A percentile compares a stretch with the other conserved stretches of the same genome.
Evolutionary conservation across 208 protist species (phyloP).

Genomic region (Trypanosoma vivax): DNA sequence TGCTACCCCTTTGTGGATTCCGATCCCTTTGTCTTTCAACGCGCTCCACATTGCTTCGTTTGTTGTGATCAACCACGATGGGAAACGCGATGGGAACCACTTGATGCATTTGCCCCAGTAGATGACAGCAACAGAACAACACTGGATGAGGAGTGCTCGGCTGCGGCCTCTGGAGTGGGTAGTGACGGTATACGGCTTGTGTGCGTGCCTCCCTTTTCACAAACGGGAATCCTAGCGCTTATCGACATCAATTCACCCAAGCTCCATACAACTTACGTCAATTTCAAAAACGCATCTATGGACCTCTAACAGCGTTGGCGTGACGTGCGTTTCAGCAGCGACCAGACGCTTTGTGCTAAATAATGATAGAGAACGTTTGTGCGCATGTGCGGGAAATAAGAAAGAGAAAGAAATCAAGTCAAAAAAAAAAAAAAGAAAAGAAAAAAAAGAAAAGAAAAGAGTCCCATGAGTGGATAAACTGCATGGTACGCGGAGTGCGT

Average conservation of each 20-base stretch:
- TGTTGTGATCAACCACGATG: conserved; percentile 81
- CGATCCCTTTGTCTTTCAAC: conserved; percentile 84
- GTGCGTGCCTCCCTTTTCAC: conserved; percentile 67
- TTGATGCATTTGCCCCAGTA: conserved; percentile 8
- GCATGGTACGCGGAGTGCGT: too few species aligned
- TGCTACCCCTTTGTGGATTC: conserved; percentile 83
- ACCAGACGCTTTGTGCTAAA: too few species aligned
- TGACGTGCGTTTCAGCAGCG: too few species aligned
- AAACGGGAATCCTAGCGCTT: conserved; percentile 55
- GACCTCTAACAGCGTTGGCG: too few species aligned
- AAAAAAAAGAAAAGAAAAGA: not conserved
- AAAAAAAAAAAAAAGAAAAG: not conserved
- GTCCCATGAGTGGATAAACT: not conserved
- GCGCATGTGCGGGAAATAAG: not conserved
- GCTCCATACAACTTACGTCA: conserved; percentile 40
- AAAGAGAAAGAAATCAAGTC: not conserved
- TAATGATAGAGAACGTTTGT: too few species aligned
- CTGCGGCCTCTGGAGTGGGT: conserved; percentile 1
- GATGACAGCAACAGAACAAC: conserved; percentile 1
- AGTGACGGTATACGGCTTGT: conserved; percentile 58
- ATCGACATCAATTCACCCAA: conserved; percentile 72
- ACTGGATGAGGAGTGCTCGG: conserved; percentile 1
- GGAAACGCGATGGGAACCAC: conserved; percentile 53
- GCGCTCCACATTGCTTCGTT: conserved; percentile 76
- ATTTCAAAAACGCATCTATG: too few species aligned